Conservation (phyloP, 2,329 filamentous ascomycete genomes). For the Phialemoniopsis sp. region DNA sequence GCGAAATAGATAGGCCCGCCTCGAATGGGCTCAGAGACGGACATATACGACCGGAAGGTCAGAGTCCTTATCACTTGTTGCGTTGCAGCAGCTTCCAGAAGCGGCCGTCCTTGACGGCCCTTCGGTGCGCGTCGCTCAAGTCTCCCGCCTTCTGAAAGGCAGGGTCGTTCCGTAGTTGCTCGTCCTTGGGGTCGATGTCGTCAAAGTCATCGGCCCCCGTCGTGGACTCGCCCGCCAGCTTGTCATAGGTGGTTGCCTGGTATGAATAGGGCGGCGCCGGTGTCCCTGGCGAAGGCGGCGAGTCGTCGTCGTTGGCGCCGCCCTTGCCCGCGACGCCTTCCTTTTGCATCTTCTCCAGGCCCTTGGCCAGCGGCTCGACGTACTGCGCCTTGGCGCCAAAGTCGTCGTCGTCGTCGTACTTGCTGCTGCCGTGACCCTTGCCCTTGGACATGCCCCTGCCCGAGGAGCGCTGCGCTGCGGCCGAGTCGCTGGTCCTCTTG, state of each 20-base stretch:
- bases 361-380: conserved; percentile 22
- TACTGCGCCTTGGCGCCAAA: conserved; percentile 17
- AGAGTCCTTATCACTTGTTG: too few species aligned
- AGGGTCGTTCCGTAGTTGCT: conserved; percentile 44
- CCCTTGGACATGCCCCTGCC: conserved; percentile 1
- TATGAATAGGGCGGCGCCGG: conserved; percentile 2
- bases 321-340: conserved; percentile 2
- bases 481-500: too few species aligned
- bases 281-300: conserved; percentile 1
- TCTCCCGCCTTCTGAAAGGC: conserved; percentile 17
- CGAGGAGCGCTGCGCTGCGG: too few species aligned
- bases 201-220: conserved; percentile 22
- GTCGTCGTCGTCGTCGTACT: conserved; percentile 9
- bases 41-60: too few species aligned
- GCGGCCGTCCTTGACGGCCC: background rate
- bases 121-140: background rate
- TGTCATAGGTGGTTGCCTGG: conserved; percentile 10
- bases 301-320: background rate
- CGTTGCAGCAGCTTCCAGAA: too few species aligned
- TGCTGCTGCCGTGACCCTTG: too few species aligned
- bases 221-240: conserved; percentile 9
- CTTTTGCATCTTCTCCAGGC: conserved; percentile 26
- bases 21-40: too few species aligned
- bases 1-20: too few species aligned
- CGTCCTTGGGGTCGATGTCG: conserved; percentile 38